These are phyloP conservation scores for Pittosporum tobira DNA, from an alignment of 129 eudicot genomes.

Conservation along the genomic window DNA sequence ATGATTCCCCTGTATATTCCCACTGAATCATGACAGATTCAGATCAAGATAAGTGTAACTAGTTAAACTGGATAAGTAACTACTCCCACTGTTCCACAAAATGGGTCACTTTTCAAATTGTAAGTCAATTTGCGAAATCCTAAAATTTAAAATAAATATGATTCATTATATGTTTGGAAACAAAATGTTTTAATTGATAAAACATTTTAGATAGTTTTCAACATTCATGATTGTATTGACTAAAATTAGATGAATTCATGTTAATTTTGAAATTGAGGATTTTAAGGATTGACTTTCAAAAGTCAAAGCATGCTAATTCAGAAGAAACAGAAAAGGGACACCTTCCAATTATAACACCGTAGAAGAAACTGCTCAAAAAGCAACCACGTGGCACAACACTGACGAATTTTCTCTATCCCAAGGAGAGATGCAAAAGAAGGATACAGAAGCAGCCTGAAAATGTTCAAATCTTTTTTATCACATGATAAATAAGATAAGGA, in stretches of 20 bases:
- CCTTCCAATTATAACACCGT: constrained; percentile 85
- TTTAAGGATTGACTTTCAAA: not conserved
- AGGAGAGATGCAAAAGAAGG: constrained; percentile 94
- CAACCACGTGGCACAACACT: constrained; percentile 95
- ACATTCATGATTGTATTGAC: no score
- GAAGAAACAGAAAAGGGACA: constrained; percentile 13
- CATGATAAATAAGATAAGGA: constrained; percentile 3
- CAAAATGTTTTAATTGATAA: no score
- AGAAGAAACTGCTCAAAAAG: constrained; percentile 88
- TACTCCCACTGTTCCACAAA: no score
- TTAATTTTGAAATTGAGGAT: no score
- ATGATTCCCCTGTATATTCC: constrained; percentile 59
- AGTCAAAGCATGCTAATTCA: not conserved
- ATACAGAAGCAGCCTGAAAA: constrained; percentile 72
- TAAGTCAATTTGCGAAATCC: no score
- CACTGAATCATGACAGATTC: constrained; percentile 44
- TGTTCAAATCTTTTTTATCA: constrained; percentile 1
- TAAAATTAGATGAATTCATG: no score
- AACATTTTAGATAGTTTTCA: no score
- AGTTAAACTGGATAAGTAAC: not conserved
- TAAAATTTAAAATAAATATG: no score
- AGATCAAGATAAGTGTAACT: constrained; percentile 6
- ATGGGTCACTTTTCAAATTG: no score
- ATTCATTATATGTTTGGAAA: no score
- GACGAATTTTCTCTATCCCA: constrained; percentile 92